These are phyloP conservation scores for Arabidopsis thaliana DNA, from an alignment of 345 rosid genomes.

Conservation along the genomic window TAIR10.1 NC_003071.7:19138501-19139000, in stretches of 20 bases:
- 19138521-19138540: background rate
- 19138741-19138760: background rate
- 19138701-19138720: background rate
- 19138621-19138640: background rate
- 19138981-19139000: slow-evolving; percentile 16
- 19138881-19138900: slow-evolving; percentile 1
- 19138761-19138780: slow-evolving; percentile 27
- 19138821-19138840: slow-evolving; percentile 13
- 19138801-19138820: background rate
- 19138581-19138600: background rate
- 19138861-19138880: background rate
- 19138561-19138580: background rate
- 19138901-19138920: background rate
- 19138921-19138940: slow-evolving; percentile 26
- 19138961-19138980: slow-evolving; percentile 1
- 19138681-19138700: slow-evolving; percentile 21
- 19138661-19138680: slow-evolving; percentile 26
- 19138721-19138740: too few relatives aligned
- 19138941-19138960: slow-evolving; percentile 12
- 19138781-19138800: background rate
- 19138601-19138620: background rate
- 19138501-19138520: slow-evolving; percentile 4
- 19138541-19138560: slow-evolving; percentile 3
- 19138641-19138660: background rate
- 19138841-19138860: slow-evolving; percentile 23